Base-by-base conservation (phyloP, 1,284 basidiomycete genomes). In the Pulchroboletus neoregius region DNA sequence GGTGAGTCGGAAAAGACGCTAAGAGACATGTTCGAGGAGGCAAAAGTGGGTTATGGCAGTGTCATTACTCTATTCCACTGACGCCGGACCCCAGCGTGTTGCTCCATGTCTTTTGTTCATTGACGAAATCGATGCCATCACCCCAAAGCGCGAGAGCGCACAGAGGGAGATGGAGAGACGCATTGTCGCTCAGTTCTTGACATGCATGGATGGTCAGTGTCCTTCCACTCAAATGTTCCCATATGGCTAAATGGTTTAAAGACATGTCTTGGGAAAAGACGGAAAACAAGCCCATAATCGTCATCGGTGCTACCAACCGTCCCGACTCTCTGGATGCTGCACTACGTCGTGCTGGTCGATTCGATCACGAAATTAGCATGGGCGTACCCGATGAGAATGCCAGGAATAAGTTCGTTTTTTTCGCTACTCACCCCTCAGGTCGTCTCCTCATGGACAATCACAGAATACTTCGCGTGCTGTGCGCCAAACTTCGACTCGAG, bases 61-160 rank as follows among this genome's bases (percentile, higher is more conserved):
- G 10, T 34, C 33, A 41, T 33, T 33, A 23, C n/a, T n/a, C 12
- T 26, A 15, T 26, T 20, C 23, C 40, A 1, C 37, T 60, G 16
- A 58, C 26, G 18, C 9, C 4, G 6, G 2, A 9, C 16, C 23
- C 1, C 57, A 94, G 91, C 82, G 87, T 57, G 75, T 88, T 16
- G 92, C 94, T 0, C 94, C 93, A 0, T 94, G 91, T 58, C 71
- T 97, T 2, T 68, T 96, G 4, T 97, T 97, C 70, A 90, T 97
- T 40, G 95, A 99, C 67, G 95, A 98, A 66, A 96, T 99, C 28
- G 95, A 99, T 61, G 93, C 95, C 6, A 96, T 99, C 56, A 98
- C 94, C 1, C 93, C 93, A 0, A 99, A 99, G 70, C 76, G 95
- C 51, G 95, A 98, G 70, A 98, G 90, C 53, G 95, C 95, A 0